These are phyloP conservation scores for Mycosarcoma mackinlayi DNA, from an alignment of 1,284 basidiomycete species.

Conservation along the genomic window DNA sequence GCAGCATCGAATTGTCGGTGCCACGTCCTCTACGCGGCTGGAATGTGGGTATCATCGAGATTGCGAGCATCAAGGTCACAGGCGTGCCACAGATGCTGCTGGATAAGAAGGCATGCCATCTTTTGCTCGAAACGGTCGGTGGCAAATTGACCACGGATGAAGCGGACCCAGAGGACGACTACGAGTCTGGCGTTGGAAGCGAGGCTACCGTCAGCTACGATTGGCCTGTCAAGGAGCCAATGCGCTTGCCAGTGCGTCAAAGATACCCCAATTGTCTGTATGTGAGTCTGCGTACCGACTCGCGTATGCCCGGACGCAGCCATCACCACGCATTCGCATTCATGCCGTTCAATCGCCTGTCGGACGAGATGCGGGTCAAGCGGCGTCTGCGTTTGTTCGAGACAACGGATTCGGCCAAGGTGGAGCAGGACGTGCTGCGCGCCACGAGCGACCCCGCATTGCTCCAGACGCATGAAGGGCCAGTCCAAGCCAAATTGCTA, in stretches of 20 bases:
- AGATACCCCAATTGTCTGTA: conserved; percentile 47
- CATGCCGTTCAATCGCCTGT: conserved; percentile 50
- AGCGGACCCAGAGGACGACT: conserved; percentile 32
- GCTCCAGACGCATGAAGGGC: conserved; percentile 19
- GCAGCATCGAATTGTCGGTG: conserved; percentile 53
- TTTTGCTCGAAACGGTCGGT: conserved; percentile 53
- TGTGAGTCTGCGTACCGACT: conserved; percentile 52
- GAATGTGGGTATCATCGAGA: conserved; percentile 60
- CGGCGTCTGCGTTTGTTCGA: conserved; percentile 48
- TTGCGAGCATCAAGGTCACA: conserved; percentile 39
- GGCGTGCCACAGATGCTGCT: conserved; percentile 39
- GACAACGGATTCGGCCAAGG: conserved; percentile 41
- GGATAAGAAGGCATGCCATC: conserved; percentile 50
- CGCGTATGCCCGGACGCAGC: conserved; percentile 52
- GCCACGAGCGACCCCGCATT: conserved; percentile 37
- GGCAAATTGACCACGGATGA: conserved; percentile 48
- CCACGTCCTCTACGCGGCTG: conserved; percentile 60
- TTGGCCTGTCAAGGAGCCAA: conserved; percentile 41
- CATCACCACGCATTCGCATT: conserved; percentile 51
- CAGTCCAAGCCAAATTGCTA: conserved; percentile 16
- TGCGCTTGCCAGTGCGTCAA: conserved; percentile 48
- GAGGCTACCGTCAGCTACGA: conserved; percentile 45
- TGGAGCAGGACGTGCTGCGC: conserved; percentile 56
- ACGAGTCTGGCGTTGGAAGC: conserved; percentile 34
- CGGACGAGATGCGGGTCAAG: conserved; percentile 43